Evolutionary conservation across 169 alveolate species (phyloP), one percentile per base, ranked within the genome.

Genomic region (Theileria annulata): DNA sequence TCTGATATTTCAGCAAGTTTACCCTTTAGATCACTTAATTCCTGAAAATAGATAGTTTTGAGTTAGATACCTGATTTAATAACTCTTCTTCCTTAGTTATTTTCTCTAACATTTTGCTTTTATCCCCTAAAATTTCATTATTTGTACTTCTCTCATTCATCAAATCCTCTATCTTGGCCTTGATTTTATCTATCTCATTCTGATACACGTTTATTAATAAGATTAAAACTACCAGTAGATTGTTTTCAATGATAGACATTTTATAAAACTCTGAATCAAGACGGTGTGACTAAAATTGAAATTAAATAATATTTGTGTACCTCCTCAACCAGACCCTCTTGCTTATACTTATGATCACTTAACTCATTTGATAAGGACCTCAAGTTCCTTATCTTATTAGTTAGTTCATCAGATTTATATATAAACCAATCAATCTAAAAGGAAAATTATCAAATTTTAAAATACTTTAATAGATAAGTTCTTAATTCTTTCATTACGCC

Each of bases 261-360:
- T 64, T 81, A 72, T 59, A 69, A 59, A 75, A 75, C 82, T 69
- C 79, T 19, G 77, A 17, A 8, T 42, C 60, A 31, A 75, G 77
- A 15, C 28, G 59, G n/a, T 81, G 76, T 56, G 75, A 66, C 54
- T 75, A 35, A 42, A 75, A 70, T 56, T 72, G 66, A 59, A 56
- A 68, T 62, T 71, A 73, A 19, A 81, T 72, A 72, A 71, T 62
- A 3, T 69, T 76, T 49, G 72, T 73, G 42, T 76, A 51, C 67
- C 77, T 63, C 77, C 75, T 81, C 27, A 75, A 75, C 15, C 81
- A 75, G 8, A 79, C 79, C 68, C 35, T 58, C 67, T 58, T 58
- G 67, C 35, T 58, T 58, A 23, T 58, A 58, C 35, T 58, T 58
- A 58, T 58, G 67, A 28, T 58, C 67, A 58, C 17, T 58, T 8